phyloP scores from a whole-genome alignment of 2,329 filamentous ascomycete species.

The Pyricularia pennisetigena region DNA sequence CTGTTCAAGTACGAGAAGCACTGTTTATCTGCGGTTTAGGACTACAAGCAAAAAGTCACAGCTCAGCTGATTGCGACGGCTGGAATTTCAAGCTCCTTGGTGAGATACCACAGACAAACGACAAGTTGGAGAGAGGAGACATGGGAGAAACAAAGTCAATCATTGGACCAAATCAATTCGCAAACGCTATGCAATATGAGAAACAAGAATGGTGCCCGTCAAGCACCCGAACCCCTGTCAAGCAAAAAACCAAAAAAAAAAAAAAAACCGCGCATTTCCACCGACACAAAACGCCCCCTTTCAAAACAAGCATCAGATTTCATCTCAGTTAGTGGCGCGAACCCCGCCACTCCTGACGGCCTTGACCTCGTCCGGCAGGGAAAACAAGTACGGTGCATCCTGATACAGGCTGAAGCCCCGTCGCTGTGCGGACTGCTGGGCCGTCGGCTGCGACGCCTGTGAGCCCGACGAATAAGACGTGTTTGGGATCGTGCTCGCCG shows the following conservation, averaged over 20 bases:
- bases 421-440: neutral
- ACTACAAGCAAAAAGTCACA: neutral
- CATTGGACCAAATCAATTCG: neutral
- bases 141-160: neutral
- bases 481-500: neutral
- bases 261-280: neutral
- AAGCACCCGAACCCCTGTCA: neutral
- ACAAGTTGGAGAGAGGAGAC: too few species aligned
- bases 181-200: neutral
- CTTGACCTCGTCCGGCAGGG: neutral
- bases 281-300: neutral
- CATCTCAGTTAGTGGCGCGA: neutral
- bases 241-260: neutral
- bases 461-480: neutral
- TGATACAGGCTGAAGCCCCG: neutral
- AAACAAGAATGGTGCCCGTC: neutral
- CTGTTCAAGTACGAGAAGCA: neutral
- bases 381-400: neutral
- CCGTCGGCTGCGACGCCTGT: neutral
- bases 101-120: neutral
- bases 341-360: neutral
- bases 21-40: too few species aligned
- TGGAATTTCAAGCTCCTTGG: neutral
- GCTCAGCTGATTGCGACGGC: neutral
- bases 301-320: neutral